Conservation (phyloP, 2,329 filamentous ascomycete genomes). For the Parasarocladium wereldwijsianum region DNA sequence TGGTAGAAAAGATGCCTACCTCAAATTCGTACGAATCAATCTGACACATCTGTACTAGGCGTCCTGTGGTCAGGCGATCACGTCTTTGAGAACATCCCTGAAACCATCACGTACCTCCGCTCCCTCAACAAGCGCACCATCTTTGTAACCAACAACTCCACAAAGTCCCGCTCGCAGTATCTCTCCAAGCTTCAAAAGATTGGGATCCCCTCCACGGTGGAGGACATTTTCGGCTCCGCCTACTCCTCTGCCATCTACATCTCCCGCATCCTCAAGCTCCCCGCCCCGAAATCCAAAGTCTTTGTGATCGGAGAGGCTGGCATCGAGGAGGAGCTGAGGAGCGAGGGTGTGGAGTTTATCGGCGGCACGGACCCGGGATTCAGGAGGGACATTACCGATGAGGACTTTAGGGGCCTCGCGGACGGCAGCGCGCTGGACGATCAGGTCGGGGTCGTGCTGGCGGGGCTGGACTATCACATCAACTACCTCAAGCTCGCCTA, state of each 20-base stretch:
- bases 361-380: slow-evolving; percentile 74
- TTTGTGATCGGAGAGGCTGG: slow-evolving; percentile 86
- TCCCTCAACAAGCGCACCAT: slow-evolving; percentile 76
- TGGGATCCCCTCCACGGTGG: slow-evolving; percentile 63
- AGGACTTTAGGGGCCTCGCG: slow-evolving; percentile 68
- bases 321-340: slow-evolving; percentile 74
- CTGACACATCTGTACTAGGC: slow-evolving; percentile 34
- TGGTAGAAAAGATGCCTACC: slow-evolving; percentile 37
- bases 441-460: slow-evolving; percentile 78
- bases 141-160: slow-evolving; percentile 98
- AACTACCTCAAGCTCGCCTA: slow-evolving; percentile 86
- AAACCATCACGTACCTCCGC: slow-evolving; percentile 72
- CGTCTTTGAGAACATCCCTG: slow-evolving; percentile 69
- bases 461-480: slow-evolving; percentile 83
- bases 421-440: slow-evolving; percentile 66
- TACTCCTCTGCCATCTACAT: slow-evolving; percentile 97
- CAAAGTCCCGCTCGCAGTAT: slow-evolving; percentile 87
- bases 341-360: slow-evolving; percentile 65
- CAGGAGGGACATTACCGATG: slow-evolving; percentile 62
- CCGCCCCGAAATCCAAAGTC: slow-evolving; percentile 73
- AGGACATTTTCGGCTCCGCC: slow-evolving; percentile 91
- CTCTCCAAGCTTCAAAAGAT: slow-evolving; percentile 75
- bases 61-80: slow-evolving; percentile 95
- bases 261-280: slow-evolving; percentile 72
- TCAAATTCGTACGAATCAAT: slow-evolving; percentile 1